Percentiles rank a stretch among this genome's conserved stretches.
Evolutionary conservation across 139 green algal genomes (phyloP).

Genomic region (Coccomyxa sp.): DNA sequence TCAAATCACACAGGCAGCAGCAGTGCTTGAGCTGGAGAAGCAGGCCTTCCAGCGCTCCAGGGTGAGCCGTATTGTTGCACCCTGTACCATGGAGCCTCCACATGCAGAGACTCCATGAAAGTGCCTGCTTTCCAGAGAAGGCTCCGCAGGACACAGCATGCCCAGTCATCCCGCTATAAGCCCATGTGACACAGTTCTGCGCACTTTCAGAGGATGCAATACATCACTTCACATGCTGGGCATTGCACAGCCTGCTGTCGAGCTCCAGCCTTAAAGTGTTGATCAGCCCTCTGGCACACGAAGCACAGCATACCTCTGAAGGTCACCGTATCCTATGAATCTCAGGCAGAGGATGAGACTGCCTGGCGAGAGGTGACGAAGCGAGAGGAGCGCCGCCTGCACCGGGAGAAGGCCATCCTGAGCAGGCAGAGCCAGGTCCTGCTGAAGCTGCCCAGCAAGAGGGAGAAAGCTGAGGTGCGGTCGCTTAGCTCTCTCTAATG

Average conservation of each 20-base stretch:
- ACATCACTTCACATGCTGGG: no score
- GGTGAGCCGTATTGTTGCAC: background rate
- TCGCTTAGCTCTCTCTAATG: background rate
- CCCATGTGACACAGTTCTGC: no score
- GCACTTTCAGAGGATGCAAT: no score
- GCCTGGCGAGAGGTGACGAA: slow-evolving; percentile 33
- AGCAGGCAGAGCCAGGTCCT: slow-evolving; percentile 67
- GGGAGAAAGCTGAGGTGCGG: slow-evolving; percentile 64
- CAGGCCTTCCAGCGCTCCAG: slow-evolving; percentile 38
- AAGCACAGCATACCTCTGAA: background rate
- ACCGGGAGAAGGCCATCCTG: slow-evolving; percentile 61
- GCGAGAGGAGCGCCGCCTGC: slow-evolving; percentile 45
- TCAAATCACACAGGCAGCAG: slow-evolving; percentile 55
- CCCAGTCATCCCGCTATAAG: no score
- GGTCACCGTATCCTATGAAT: background rate
- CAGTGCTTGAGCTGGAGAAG: slow-evolving; percentile 53
- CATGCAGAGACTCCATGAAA: no score
- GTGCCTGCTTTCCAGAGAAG: no score
- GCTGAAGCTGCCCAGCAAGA: slow-evolving; percentile 71
- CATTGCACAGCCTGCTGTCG: no score
- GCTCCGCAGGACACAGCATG: no score
- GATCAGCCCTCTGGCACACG: no score
- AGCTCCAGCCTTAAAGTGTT: no score
- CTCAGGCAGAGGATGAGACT: background rate
- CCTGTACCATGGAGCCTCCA: no score